Conservation (phyloP, 2,329 filamentous ascomycete genomes). For the Aspergillus phoenicis region DNA sequence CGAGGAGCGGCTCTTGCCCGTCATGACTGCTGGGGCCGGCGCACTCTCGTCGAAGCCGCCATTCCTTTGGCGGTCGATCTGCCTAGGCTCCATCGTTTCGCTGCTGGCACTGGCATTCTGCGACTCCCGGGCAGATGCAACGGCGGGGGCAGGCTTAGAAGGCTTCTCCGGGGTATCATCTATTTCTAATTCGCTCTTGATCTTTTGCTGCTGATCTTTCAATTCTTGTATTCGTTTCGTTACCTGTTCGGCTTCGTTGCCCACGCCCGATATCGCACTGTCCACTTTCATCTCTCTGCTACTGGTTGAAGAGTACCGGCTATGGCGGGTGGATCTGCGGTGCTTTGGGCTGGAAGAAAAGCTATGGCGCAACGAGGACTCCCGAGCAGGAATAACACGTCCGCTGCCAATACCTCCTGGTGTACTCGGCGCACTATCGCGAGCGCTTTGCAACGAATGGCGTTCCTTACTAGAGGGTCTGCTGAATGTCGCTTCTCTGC, state of each 20-base stretch:
- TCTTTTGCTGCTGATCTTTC: constrained; percentile 58
- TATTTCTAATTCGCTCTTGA: constrained; percentile 52
- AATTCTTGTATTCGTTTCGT: constrained; percentile 61
- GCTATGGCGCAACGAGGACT: constrained; percentile 66
- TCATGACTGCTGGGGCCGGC: constrained; percentile 69
- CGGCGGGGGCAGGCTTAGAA: constrained; percentile 17
- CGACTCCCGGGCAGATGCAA: constrained; percentile 21
- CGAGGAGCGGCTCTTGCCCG: constrained; percentile 52
- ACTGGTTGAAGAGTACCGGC: constrained; percentile 40
- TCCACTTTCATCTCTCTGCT: constrained; percentile 46
- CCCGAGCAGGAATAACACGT: constrained; percentile 64
- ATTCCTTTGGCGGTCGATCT: constrained; percentile 14
- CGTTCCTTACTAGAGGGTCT: constrained; percentile 38
- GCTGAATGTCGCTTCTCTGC: constrained; percentile 21
- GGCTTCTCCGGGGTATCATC: constrained; percentile 37
- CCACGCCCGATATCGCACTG: constrained; percentile 40
- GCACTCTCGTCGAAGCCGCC: constrained; percentile 61
- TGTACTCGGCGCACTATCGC: constrained; percentile 30
- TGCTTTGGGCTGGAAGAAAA: constrained; percentile 57
- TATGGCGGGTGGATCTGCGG: constrained; percentile 54
- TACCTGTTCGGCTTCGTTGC: constrained; percentile 57
- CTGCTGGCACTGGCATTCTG: constrained; percentile 7
- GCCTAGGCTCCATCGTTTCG: constrained; percentile 12
- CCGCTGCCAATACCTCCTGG: constrained; percentile 49
- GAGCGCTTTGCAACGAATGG: constrained; percentile 34